These are phyloP conservation scores for Eurotiales sp. DNA, from an alignment of 2,329 filamentous ascomycete genomes.

Conservation along the genomic window DNA sequence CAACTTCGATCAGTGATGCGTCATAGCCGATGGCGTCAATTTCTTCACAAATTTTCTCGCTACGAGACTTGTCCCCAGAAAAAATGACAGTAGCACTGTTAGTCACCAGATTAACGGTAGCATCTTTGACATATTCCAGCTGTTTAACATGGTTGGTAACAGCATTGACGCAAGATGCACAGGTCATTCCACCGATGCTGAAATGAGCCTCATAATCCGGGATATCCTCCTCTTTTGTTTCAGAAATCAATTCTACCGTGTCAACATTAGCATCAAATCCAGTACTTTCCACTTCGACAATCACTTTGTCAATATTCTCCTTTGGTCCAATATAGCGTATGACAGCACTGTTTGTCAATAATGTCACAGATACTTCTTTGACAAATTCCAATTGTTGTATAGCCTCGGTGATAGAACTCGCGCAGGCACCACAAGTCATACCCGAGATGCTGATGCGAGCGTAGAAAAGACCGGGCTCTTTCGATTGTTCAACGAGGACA, in stretches of 20 bases:
- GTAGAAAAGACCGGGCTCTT: slow-evolving; percentile 16
- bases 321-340: slow-evolving; percentile 50
- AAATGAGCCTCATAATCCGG: slow-evolving; percentile 27
- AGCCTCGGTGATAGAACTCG: slow-evolving; percentile 55
- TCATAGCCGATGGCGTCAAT: slow-evolving; percentile 51
- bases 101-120: slow-evolving; percentile 61
- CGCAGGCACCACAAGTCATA: slow-evolving; percentile 68
- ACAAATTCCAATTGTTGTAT: slow-evolving; percentile 56
- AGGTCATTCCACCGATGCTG: slow-evolving; percentile 69
- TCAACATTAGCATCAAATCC: slow-evolving; percentile 15
- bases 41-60: slow-evolving; percentile 44
- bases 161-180: slow-evolving; percentile 63
- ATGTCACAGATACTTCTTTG: slow-evolving; percentile 53
- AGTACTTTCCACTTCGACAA: slow-evolving; percentile 33
- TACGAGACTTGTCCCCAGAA: slow-evolving; percentile 43
- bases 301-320: slow-evolving; percentile 39
- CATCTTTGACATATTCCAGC: slow-evolving; percentile 55
- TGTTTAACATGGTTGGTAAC: slow-evolving; percentile 59
- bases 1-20: slow-evolving; percentile 37
- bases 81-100: slow-evolving; percentile 64
- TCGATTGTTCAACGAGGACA: slow-evolving; percentile 11
- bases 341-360: slow-evolving; percentile 61
- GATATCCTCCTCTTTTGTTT: not conserved
- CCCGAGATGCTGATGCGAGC: slow-evolving; percentile 53
- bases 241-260: slow-evolving; percentile 8